These are phyloP conservation scores for Phytophthora foliorum DNA, from an alignment of 352 stramenopile species.

Conservation along the genomic window DNA sequence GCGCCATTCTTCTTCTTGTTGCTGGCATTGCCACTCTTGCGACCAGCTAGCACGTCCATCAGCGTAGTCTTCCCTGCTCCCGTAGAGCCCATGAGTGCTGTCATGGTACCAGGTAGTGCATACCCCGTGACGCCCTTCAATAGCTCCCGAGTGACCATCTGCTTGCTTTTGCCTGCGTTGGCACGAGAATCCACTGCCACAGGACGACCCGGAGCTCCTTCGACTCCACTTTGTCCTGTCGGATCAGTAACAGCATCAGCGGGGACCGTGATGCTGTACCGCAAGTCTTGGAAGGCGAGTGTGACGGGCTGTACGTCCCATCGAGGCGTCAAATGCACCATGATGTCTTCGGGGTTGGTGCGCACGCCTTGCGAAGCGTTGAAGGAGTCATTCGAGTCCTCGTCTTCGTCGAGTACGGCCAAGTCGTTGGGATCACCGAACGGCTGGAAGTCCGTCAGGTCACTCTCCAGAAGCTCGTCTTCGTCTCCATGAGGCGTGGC, in stretches of 20 bases:
- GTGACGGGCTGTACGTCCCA: conserved; percentile 49
- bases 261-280: conserved; percentile 42
- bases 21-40: conserved; percentile 77
- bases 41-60: conserved; percentile 94
- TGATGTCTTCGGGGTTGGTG: conserved; percentile 28
- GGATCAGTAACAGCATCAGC: conserved; percentile 21
- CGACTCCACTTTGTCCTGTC: conserved; percentile 21
- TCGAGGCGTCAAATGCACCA: conserved; percentile 32
- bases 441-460: conserved; percentile 26
- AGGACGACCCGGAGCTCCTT: conserved; percentile 33
- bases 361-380: conserved; percentile 30
- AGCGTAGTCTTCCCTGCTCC: conserved; percentile 91
- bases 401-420: conserved; percentile 13
- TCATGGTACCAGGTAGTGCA: conserved; percentile 86
- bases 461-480: conserved; percentile 39
- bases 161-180: conserved; percentile 56
- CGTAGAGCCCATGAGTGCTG: conserved; percentile 89
- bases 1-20: conserved; percentile 31
- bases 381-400: conserved; percentile 26
- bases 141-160: conserved; percentile 57
- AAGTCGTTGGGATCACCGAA: conserved; percentile 15
- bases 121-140: conserved; percentile 86
- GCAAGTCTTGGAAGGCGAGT: conserved; percentile 57
- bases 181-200: conserved; percentile 50
- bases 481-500: conserved; percentile 36